A percentile compares a stretch with the other conserved stretches of the same genome.
Conservation (phyloP, 2,329 filamentous ascomycete species). For the Scleromitrula shiraiana region DNA sequence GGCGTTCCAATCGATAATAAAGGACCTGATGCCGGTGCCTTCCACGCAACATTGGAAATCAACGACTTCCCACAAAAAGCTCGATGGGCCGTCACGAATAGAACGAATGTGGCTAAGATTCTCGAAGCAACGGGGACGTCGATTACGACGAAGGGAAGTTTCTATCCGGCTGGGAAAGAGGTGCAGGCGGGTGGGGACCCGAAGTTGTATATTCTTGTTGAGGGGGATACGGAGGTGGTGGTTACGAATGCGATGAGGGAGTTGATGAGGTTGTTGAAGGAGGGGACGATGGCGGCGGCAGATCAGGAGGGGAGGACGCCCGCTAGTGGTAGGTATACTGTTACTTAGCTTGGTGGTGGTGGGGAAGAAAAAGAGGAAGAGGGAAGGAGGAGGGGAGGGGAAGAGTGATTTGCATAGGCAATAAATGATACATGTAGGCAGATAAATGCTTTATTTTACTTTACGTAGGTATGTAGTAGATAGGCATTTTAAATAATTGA, state of each 20-base stretch:
- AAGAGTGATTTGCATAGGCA: too few species aligned
- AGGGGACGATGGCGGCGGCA: constrained; percentile 82
- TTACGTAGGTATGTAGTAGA: too few species aligned
- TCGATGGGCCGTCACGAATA: constrained; percentile 95
- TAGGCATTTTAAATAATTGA: too few species aligned
- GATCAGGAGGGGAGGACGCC: constrained; percentile 78
- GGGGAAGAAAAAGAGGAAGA: not conserved
- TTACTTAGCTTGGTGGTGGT: constrained; percentile 48
- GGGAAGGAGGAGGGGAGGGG: not conserved
- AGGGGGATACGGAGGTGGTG: constrained; percentile 90
- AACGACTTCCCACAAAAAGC: constrained; percentile 99
- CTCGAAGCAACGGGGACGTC: constrained; percentile 89
- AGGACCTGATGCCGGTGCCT: constrained; percentile 91
- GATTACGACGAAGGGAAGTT: constrained; percentile 94
- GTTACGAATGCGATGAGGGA: constrained; percentile 88
- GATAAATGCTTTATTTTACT: too few species aligned
- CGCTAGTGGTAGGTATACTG: constrained; percentile 75
- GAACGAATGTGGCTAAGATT: constrained; percentile 97
- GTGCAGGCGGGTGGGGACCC: constrained; percentile 67
- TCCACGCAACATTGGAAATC: constrained; percentile 95
- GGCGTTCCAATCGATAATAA: constrained; percentile 98
- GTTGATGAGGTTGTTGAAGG: constrained; percentile 77
- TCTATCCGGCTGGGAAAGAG: constrained; percentile 75
- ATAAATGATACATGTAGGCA: too few species aligned
- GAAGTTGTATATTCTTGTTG: constrained; percentile 97